Conservation (phyloP, 108 stramenopile species). For the Stephanodiscus triporus region DNA sequence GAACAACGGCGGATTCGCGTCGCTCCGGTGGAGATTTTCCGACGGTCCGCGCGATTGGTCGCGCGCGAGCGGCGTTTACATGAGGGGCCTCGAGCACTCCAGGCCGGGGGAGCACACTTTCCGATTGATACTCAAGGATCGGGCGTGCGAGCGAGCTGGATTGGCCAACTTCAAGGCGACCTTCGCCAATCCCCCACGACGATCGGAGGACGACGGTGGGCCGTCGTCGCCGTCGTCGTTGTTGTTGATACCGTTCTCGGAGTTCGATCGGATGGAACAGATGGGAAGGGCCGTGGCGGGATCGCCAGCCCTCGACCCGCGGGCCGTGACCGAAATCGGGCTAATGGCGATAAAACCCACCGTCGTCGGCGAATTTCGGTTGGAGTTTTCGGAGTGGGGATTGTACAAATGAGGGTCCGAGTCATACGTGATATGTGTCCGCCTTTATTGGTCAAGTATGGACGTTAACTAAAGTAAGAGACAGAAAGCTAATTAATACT, state of each 20-base stretch:
- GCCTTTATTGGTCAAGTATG: no score
- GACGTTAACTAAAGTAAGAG: no score
- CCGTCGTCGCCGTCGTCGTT: not conserved
- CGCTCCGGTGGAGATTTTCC: constrained; percentile 55
- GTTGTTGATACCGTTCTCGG: constrained; percentile 50
- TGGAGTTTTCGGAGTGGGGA: constrained; percentile 57
- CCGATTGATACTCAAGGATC: constrained; percentile 55
- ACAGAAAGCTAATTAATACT: no score
- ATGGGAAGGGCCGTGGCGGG: constrained; percentile 50
- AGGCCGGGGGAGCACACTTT: constrained; percentile 54
- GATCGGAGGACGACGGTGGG: not conserved
- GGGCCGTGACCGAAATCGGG: constrained; percentile 56
- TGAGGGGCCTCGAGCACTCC: constrained; percentile 44
- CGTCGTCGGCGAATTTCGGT: constrained; percentile 57
- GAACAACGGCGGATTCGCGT: constrained; percentile 66
- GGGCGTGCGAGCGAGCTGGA: constrained; percentile 47
- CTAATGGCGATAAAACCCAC: constrained; percentile 66
- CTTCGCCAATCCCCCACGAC: constrained; percentile 56
- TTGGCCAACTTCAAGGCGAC: constrained; percentile 56
- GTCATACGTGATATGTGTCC: not conserved
- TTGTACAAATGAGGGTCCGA: constrained; percentile 32
- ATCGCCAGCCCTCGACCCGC: constrained; percentile 48
- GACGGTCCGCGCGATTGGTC: constrained; percentile 46
- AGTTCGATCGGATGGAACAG: constrained; percentile 56
- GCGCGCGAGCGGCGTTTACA: constrained; percentile 57